Evolutionary conservation across 2,329 filamentous ascomycete genomes (phyloP).

Genomic region (Fusarium guadeloupense): DNA sequence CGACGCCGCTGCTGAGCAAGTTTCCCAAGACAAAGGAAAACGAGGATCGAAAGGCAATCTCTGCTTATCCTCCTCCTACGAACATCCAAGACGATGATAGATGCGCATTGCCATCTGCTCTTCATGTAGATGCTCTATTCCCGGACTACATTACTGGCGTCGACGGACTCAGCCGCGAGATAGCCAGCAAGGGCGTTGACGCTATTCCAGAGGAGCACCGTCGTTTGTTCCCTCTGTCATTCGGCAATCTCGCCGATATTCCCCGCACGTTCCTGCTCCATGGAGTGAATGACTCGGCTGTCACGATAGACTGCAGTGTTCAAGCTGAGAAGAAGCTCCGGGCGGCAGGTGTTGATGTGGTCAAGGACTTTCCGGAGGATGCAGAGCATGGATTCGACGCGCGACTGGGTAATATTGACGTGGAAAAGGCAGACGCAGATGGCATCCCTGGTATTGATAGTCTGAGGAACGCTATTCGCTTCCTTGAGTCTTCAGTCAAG

Average conservation of each 20-base stretch:
- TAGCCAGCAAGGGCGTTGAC: slow-evolving; percentile 12
- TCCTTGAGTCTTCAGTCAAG: slow-evolving; percentile 12
- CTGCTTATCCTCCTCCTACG: background rate
- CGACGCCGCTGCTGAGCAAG: slow-evolving; percentile 7
- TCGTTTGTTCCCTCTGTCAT: slow-evolving; percentile 28
- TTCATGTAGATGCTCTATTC: slow-evolving; percentile 34
- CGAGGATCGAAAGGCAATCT: slow-evolving; percentile 19
- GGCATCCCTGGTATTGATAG: background rate
- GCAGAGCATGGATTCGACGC: slow-evolving; percentile 38
- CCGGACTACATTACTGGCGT: slow-evolving; percentile 37
- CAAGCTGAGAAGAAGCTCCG: slow-evolving; percentile 31
- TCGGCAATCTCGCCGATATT: slow-evolving; percentile 11
- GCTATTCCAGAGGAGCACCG: slow-evolving; percentile 21
- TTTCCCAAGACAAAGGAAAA: slow-evolving; percentile 7
- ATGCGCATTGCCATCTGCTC: slow-evolving; percentile 16
- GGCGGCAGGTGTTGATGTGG: slow-evolving; percentile 7
- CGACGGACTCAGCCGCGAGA: slow-evolving; percentile 4
- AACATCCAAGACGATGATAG: background rate
- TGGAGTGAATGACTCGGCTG: slow-evolving; percentile 35
- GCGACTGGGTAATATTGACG: slow-evolving; percentile 15
- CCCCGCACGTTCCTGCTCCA: slow-evolving; percentile 33
- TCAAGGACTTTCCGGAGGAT: slow-evolving; percentile 27
- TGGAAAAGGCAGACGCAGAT: slow-evolving; percentile 23
- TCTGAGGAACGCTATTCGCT: slow-evolving; percentile 27
- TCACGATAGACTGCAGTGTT: slow-evolving; percentile 28